Conservation (phyloP, 108 stramenopile genomes). For the Skeletonema costatum region DNA sequence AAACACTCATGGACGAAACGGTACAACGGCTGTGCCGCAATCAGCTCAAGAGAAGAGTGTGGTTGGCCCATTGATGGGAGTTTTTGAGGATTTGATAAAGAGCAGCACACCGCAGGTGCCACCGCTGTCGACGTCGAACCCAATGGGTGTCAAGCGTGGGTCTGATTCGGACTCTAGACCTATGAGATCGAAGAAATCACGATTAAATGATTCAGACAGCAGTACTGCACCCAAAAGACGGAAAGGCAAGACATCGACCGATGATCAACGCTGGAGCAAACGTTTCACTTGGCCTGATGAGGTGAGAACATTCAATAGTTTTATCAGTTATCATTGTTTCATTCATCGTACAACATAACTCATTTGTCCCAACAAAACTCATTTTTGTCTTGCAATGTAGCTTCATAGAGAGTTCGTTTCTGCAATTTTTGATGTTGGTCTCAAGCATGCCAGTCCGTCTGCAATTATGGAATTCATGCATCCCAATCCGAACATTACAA, state of each 20-base stretch:
- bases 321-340: not conserved
- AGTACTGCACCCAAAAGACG: slow-evolving; percentile 25
- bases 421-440: slow-evolving; percentile 93
- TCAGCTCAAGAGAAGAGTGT: slow-evolving; percentile 39
- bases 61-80: slow-evolving; percentile 72
- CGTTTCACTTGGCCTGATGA: slow-evolving; percentile 91
- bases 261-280: slow-evolving; percentile 84
- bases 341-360: not conserved
- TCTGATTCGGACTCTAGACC: not conserved
- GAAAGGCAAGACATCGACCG: slow-evolving; percentile 45
- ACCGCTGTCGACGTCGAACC: not conserved
- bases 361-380: not conserved
- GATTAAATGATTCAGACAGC: slow-evolving; percentile 4
- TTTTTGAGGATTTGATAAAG: slow-evolving; percentile 81
- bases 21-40: not conserved
- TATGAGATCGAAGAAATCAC: slow-evolving; percentile 7
- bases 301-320: slow-evolving; percentile 9
- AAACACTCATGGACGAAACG: not conserved
- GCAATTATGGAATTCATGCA: slow-evolving; percentile 92
- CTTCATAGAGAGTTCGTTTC: slow-evolving; percentile 87
- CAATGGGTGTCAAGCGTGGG: not conserved
- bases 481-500: slow-evolving; percentile 76
- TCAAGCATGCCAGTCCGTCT: slow-evolving; percentile 93
- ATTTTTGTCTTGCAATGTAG: not conserved
- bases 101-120: slow-evolving; percentile 64